These are phyloP conservation scores for Monosporascus sp. DNA, from an alignment of 2,329 filamentous ascomycete genomes.

Conservation along the genomic window DNA sequence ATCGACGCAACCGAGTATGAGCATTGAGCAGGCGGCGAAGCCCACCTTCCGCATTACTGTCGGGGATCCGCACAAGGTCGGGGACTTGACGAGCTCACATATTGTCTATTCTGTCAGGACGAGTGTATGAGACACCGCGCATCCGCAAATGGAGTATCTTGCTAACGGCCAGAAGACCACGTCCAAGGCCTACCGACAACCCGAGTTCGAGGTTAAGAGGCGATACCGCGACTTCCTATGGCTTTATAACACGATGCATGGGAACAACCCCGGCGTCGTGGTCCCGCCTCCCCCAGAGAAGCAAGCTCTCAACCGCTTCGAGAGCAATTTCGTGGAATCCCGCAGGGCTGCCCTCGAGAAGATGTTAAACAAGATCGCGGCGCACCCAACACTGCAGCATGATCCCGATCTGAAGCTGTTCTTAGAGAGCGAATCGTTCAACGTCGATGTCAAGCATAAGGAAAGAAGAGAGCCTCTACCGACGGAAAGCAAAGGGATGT, in stretches of 20 bases:
- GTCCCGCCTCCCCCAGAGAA: conserved; percentile 96
- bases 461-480: conserved; percentile 83
- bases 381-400: conserved; percentile 84
- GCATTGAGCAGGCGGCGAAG: conserved; percentile 88
- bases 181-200: conserved; percentile 89
- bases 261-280: conserved; percentile 90
- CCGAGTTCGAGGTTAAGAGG: conserved; percentile 88
- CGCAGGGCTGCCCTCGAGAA: conserved; percentile 86
- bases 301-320: conserved; percentile 92
- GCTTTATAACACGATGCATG: conserved; percentile 92
- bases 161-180: conserved; percentile 59
- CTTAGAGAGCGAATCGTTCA: conserved; percentile 93
- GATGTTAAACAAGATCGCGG: conserved; percentile 95
- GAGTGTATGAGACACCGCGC: conserved; percentile 52
- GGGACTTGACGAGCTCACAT: conserved; percentile 92
- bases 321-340: conserved; percentile 93
- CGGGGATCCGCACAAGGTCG: conserved; percentile 96
- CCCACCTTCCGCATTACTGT: conserved; percentile 87
- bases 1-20: conserved; percentile 70
- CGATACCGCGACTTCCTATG: conserved; percentile 96
- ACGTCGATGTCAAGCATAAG: conserved; percentile 95
- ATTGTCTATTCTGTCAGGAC: conserved; percentile 96
- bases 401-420: conserved; percentile 94
- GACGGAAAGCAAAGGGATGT: conserved; percentile 87
- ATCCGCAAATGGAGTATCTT: background rate